These are phyloP conservation scores for Calonectria leucothoes DNA, from an alignment of 2,329 filamentous ascomycete genomes.

Conservation along the genomic window DNA sequence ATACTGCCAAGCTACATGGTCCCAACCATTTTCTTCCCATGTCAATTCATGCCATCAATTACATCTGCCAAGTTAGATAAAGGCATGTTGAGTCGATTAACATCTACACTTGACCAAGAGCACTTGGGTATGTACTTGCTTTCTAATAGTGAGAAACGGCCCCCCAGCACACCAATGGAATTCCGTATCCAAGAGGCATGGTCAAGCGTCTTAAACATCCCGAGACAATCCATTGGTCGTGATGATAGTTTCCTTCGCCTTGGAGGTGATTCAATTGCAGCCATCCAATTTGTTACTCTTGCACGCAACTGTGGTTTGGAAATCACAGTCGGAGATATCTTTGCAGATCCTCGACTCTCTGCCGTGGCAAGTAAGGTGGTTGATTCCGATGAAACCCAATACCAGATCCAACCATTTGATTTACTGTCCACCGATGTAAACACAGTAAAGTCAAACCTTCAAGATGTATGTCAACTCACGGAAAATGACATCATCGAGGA, in stretches of 20 bases:
- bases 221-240: conserved; percentile 38
- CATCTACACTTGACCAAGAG: conserved; percentile 13
- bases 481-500: conserved; percentile 38
- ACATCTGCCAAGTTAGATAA: background rate
- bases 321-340: conserved; percentile 12
- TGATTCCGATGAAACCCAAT: background rate
- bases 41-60: background rate
- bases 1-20: background rate
- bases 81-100: background rate
- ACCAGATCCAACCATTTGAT: background rate
- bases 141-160: background rate
- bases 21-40: background rate
- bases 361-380: background rate
- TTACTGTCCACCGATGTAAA: background rate
- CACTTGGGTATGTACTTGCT: conserved; percentile 21
- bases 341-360: conserved; percentile 3
- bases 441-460: background rate
- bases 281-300: conserved; percentile 37
- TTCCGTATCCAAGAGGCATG: conserved; percentile 46
- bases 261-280: conserved; percentile 17
- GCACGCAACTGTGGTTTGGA: background rate
- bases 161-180: background rate
- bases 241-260: conserved; percentile 4
- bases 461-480: background rate
- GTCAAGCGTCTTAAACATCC: conserved; percentile 40